These are phyloP conservation scores for Sporothrix protearum DNA, from an alignment of 2,329 filamentous ascomycete genomes.

Conservation along the genomic window DNA sequence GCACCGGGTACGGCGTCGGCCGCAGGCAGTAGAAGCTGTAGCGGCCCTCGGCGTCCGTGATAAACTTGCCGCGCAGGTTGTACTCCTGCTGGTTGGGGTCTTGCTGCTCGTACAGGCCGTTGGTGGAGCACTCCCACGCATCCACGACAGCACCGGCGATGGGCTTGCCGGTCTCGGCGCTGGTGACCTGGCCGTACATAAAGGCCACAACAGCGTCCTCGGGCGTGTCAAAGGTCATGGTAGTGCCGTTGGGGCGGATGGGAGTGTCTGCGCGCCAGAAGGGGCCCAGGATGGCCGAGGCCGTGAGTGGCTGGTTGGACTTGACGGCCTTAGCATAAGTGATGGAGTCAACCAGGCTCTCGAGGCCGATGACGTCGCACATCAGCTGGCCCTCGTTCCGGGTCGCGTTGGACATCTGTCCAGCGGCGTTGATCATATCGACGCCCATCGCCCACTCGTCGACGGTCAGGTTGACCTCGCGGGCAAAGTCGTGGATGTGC, in stretches of 20 bases:
- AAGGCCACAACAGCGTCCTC: conserved; percentile 43
- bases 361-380: conserved; percentile 60
- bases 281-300: conserved; percentile 60
- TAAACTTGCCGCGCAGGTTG: conserved; percentile 29
- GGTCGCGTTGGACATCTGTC: conserved; percentile 54
- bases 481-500: conserved; percentile 65
- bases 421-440: conserved; percentile 58
- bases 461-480: conserved; percentile 63
- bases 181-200: conserved; percentile 48
- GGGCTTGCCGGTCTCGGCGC: conserved; percentile 49
- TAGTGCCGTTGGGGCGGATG: conserved; percentile 52
- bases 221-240: conserved; percentile 47
- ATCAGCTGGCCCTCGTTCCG: conserved; percentile 62
- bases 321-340: conserved; percentile 53
- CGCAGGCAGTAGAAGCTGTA: conserved; percentile 61
- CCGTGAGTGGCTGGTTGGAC: conserved; percentile 42
- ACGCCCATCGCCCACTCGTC: conserved; percentile 65
- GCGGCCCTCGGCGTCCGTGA: conserved; percentile 50
- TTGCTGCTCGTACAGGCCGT: conserved; percentile 67
- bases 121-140: conserved; percentile 63
- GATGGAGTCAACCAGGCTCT: conserved; percentile 61
- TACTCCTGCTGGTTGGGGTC: conserved; percentile 42
- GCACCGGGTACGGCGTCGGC: conserved; percentile 53
- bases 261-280: conserved; percentile 64
- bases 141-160: conserved; percentile 55